A percentile compares a stretch with the other conserved stretches of the same genome.
Evolutionary conservation across 139 green algal species (phyloP).

Genomic region (Medakamo hakoo): DNA sequence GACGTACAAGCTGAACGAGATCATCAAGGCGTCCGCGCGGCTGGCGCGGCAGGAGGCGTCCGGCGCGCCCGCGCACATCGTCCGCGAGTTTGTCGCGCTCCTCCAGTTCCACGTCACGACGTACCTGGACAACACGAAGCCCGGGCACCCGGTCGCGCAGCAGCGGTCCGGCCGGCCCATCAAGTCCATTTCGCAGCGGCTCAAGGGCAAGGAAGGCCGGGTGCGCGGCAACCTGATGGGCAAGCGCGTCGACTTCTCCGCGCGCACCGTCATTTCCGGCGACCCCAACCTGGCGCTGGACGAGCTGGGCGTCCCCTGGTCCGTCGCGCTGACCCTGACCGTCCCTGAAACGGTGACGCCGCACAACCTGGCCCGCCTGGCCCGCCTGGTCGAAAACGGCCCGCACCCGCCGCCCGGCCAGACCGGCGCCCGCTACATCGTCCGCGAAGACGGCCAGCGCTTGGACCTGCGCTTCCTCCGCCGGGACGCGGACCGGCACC

Average conservation of each 20-base stretch:
- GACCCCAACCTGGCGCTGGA: slow-evolving; percentile 97
- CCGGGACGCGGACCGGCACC: slow-evolving; percentile 36
- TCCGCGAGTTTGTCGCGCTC: slow-evolving; percentile 59
- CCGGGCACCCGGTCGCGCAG: slow-evolving; percentile 42
- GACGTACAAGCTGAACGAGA: slow-evolving; percentile 93
- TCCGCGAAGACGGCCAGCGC: slow-evolving; percentile 80
- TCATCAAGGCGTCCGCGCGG: slow-evolving; percentile 81
- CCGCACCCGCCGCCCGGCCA: slow-evolving; percentile 84
- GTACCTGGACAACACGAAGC: slow-evolving; percentile 94
- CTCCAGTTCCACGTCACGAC: slow-evolving; percentile 82
- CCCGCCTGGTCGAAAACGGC: slow-evolving; percentile 85
- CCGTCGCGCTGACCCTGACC: slow-evolving; percentile 94
- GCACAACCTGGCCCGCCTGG: slow-evolving; percentile 66
- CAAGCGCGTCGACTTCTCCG: slow-evolving; percentile 99
- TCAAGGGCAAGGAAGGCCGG: slow-evolving; percentile 82
- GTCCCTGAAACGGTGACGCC: slow-evolving; percentile 87
- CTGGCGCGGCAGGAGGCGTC: slow-evolving; percentile 69
- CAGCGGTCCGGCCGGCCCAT: slow-evolving; percentile 67
- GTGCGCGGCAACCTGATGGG: slow-evolving; percentile 99
- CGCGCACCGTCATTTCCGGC: slow-evolving; percentile 88
- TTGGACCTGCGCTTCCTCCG: slow-evolving; percentile 75
- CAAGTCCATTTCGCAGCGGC: slow-evolving; percentile 87
- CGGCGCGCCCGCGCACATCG: slow-evolving; percentile 78
- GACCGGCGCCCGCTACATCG: slow-evolving; percentile 93
- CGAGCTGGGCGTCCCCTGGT: slow-evolving; percentile 93